Evolutionary conservation across 2,329 filamentous ascomycete species (phyloP), one percentile per base, ranked within the genome.

Genomic region (Cucurbitaria berberidis): DNA sequence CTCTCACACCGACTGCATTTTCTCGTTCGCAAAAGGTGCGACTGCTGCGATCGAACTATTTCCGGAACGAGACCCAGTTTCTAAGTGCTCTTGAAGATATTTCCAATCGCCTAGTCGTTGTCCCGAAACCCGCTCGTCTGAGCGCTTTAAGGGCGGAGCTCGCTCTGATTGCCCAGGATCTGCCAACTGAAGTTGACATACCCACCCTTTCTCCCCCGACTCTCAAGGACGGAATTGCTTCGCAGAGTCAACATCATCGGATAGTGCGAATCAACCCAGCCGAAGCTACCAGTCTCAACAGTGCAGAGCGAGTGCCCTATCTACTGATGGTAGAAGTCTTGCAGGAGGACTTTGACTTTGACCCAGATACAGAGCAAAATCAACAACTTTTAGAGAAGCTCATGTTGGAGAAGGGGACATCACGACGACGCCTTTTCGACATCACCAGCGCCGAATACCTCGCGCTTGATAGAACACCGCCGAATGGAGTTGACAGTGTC

Each of bases 301-400:
- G 90, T 70, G 90, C 90, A 4, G 90, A 95, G 72, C 89, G 92
- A 70, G 90, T 95, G 39, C 90, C 90, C 1, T 95, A 92, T 74
- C 76, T 95, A 44, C 81, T 95, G 24, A 93, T 95, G 89, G 85
- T 93, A 2, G 90, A 95, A 69, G 87, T 95, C 19, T 76, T 95
- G 42, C 81, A 88, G 21, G 90, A 93, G 60, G 90, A 95, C 66
- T 93, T 95, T 68, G 87, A 88, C 29, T 95, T 95, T 64, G 87
- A 93, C 63, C 89, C 90, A 0, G 85, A 89, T 27, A 88, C 86
- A 0, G 79, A 83, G 24, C 88, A 91, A 58, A 95, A 95, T 63
- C 82, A 89, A 67, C 81, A 84, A 46, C 76, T 95, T 11, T 78
- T 82, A 9, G 84, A 82, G 18, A 88, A 79, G 45, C 80, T 84